Base-by-base conservation (phyloP, 2,329 filamentous ascomycete genomes). In the Pseudogymnoascus sp. region DNA sequence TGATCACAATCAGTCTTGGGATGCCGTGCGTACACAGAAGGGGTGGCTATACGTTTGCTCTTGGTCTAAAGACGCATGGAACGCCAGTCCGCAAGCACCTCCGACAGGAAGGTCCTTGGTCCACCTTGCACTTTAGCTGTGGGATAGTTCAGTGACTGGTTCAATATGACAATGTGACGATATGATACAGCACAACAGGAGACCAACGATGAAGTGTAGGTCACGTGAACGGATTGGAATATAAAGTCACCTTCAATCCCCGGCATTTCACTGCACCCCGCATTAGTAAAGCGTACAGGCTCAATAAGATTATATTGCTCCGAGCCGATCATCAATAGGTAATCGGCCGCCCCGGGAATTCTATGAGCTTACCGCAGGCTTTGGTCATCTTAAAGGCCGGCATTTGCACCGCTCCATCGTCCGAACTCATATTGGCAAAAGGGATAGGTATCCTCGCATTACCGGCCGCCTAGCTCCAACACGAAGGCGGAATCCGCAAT, bases 41-140 rank as follows among this genome's bases (percentile, higher is more conserved):
- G 63, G 25, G 68, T 65, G 11, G 68, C 65, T 74, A 64, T 68
- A 76, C 76, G 67, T 78, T 78, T 48, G 75, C 75, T 43, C 76
- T 71, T 10, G 77, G 76, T 34, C 77, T 75, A 64, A 78, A 78
- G 11, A 78, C 71, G 67, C 77, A 78, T 21, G 75, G 73, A 8
- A 75, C 70, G n/a, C 74, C 74, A 4, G 72, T 70, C 7, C 73
- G 72, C 16, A 71, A 64, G 63, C 74, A 77, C 64, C 75, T 70
- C 16, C 75, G 73, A 67, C 75, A 76, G 0, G 71, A 71, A 14
- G 71, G 69, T 23, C 74, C 73, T 6, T 70, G 68, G 14, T 77
- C 75, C 19, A 77, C 72, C 43, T 73, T 71, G 65, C 75, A 77
- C 68, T 75, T 76, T 75, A 77, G 76, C 69, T 77, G 10, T 36